These are phyloP conservation scores for Solanum gandarillasii DNA, from an alignment of 257 asterid genomes.

Conservation along the genomic window DNA sequence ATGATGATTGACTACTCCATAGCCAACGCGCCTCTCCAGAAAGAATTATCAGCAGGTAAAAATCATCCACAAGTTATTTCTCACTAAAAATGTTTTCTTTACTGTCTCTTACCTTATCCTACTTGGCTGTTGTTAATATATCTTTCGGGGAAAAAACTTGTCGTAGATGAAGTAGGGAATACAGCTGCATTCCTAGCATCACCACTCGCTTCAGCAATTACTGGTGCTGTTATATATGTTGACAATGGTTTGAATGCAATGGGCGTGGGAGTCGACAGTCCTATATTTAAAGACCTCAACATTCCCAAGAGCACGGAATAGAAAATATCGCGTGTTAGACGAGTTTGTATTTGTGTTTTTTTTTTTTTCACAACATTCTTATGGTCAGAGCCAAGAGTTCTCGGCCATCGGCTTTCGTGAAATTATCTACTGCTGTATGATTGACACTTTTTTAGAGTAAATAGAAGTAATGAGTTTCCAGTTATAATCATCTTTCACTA, in stretches of 20 bases:
- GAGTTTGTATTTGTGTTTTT: background rate
- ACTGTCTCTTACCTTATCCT: background rate
- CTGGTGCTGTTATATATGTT: constrained; percentile 70
- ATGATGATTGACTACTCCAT: constrained; percentile 89
- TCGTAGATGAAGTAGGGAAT: constrained; percentile 80
- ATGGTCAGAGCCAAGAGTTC: constrained; percentile 14
- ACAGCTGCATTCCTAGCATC: constrained; percentile 80
- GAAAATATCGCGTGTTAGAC: background rate
- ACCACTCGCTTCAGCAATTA: constrained; percentile 77
- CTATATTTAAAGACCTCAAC: constrained; percentile 52
- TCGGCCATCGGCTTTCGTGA: constrained; percentile 11
- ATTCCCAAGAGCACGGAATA: constrained; percentile 37
- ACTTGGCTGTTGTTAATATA: background rate
- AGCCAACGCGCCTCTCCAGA: constrained; percentile 74
- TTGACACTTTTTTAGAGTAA: background rate
- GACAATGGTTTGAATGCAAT: constrained; percentile 88
- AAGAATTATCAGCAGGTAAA: constrained; percentile 70
- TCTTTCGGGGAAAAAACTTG: constrained; percentile 3
- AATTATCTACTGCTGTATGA: background rate
- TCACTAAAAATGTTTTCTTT: background rate
- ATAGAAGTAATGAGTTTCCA: background rate
- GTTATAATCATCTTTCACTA: background rate
- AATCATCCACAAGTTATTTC: background rate
- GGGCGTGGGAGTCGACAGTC: constrained; percentile 86
- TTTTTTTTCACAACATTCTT: background rate